Percentiles rank a stretch among this genome's conserved stretches.
phyloP scores from a whole-genome alignment of 352 stramenopile species.

The Phytopythium oedochilum region DNA sequence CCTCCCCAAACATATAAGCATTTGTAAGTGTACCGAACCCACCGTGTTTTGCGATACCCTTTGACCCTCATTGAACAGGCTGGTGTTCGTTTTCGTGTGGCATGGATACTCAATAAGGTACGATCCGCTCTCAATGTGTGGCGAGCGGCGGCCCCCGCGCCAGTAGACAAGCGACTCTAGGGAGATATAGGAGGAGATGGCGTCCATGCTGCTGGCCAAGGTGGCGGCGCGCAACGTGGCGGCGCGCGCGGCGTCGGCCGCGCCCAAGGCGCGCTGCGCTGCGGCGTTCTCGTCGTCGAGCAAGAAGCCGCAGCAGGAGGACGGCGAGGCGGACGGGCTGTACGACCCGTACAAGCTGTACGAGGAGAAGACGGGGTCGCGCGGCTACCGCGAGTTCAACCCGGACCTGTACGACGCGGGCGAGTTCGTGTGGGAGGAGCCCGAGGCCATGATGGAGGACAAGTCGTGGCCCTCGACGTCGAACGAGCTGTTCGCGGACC shows the following conservation, averaged over 20 bases:
- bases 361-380: slow-evolving; percentile 64
- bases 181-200: slow-evolving; percentile 20
- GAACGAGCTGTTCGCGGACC: slow-evolving; percentile 72
- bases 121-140: too few relatives aligned
- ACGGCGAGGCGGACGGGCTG: slow-evolving; percentile 32
- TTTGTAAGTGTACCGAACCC: slow-evolving; percentile 5
- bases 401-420: slow-evolving; percentile 50
- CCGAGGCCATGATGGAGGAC: slow-evolving; percentile 82
- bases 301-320: slow-evolving; percentile 10
- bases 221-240: slow-evolving; percentile 35
- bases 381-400: slow-evolving; percentile 79
- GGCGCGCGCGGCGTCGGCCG: slow-evolving; percentile 7
- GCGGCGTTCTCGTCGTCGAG: slow-evolving; percentile 11
- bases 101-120: too few relatives aligned
- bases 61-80: too few relatives aligned
- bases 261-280: slow-evolving; percentile 11
- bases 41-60: too few relatives aligned
- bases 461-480: slow-evolving; percentile 85
- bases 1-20: neutral
- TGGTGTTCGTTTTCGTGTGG: too few relatives aligned
- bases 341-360: slow-evolving; percentile 85
- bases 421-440: slow-evolving; percentile 68
- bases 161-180: neutral
- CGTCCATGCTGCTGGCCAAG: slow-evolving; percentile 29
- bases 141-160: neutral